phyloP scores from a whole-genome alignment of 108 stramenopile genomes.

The Skeletonema grethae region DNA sequence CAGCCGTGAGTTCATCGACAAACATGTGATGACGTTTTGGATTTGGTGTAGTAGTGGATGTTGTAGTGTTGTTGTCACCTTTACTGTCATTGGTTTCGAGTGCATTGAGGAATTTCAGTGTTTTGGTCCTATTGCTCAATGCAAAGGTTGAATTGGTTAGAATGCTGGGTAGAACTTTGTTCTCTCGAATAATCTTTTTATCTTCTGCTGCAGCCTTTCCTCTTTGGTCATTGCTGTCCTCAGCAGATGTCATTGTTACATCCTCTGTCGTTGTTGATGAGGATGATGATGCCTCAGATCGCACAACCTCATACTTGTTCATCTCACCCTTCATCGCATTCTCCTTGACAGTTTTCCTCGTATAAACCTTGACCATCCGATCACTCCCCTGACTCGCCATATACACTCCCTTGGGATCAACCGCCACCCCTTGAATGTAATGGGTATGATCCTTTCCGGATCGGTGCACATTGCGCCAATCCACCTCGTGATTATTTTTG shows the following conservation, averaged over 20 bases:
- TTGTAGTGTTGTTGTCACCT: slow-evolving; percentile 12
- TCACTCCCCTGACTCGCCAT: slow-evolving; percentile 88
- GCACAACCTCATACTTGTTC: slow-evolving; percentile 45
- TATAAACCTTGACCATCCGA: slow-evolving; percentile 79
- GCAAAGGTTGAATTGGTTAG: slow-evolving; percentile 36
- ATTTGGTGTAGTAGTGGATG: neutral
- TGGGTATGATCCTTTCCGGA: slow-evolving; percentile 74
- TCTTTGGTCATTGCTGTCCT: neutral
- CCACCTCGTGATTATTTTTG: slow-evolving; percentile 1
- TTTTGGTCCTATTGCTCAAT: slow-evolving; percentile 36
- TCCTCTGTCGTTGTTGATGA: slow-evolving; percentile 11
- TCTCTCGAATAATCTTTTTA: slow-evolving; percentile 12
- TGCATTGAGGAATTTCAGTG: slow-evolving; percentile 35
- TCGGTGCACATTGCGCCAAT: slow-evolving; percentile 67
- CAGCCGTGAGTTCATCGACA: slow-evolving; percentile 86
- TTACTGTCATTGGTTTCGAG: neutral
- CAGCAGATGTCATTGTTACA: slow-evolving; percentile 1
- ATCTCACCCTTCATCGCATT: slow-evolving; percentile 46
- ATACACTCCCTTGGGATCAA: slow-evolving; percentile 86
- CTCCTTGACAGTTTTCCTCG: slow-evolving; percentile 60
- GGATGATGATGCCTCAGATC: neutral
- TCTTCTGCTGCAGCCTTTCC: slow-evolving; percentile 22
- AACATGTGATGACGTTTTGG: slow-evolving; percentile 64
- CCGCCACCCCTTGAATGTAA: slow-evolving; percentile 88
- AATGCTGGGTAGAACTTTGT: slow-evolving; percentile 16